phyloP scores from a whole-genome alignment of 164 flowering plant genomes.

The Nelumbo lutea region DNA sequence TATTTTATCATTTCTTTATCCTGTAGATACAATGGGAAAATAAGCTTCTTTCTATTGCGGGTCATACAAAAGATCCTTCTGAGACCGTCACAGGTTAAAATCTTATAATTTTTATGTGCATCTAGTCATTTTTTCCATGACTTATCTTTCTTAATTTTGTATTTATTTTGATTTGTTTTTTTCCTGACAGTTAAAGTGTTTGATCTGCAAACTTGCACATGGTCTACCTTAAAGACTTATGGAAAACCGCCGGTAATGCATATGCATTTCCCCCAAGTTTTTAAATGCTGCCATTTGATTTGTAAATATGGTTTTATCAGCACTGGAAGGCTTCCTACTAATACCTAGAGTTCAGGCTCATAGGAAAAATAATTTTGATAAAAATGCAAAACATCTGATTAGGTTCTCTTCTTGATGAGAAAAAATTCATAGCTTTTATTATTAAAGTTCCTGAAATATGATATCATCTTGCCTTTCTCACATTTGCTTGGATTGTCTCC shows the following conservation, averaged over 20 bases:
- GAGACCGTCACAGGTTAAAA: constrained; percentile 74
- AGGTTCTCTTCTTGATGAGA: background rate
- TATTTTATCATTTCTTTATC: constrained; percentile 4
- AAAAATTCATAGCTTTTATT: too few relatives aligned
- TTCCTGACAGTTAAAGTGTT: constrained; percentile 75
- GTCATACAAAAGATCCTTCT: constrained; percentile 92
- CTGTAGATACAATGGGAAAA: constrained; percentile 88
- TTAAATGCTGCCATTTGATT: background rate
- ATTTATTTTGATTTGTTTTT: constrained; percentile 7
- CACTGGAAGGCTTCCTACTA: background rate
- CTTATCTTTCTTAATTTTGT: background rate
- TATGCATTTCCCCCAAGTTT: constrained; percentile 5
- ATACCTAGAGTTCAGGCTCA: background rate
- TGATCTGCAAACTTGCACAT: constrained; percentile 65
- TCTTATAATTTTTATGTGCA: background rate
- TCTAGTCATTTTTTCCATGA: background rate
- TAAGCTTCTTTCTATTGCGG: constrained; percentile 89
- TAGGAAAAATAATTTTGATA: background rate
- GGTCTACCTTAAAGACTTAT: constrained; percentile 89
- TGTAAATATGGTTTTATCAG: background rate
- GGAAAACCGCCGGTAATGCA: constrained; percentile 82
- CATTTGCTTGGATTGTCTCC: background rate
- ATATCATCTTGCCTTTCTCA: background rate
- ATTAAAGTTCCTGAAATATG: background rate
- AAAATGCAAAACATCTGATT: background rate